Conservation (phyloP, 495 filamentous ascomycete species). For the Podospora australis region DNA sequence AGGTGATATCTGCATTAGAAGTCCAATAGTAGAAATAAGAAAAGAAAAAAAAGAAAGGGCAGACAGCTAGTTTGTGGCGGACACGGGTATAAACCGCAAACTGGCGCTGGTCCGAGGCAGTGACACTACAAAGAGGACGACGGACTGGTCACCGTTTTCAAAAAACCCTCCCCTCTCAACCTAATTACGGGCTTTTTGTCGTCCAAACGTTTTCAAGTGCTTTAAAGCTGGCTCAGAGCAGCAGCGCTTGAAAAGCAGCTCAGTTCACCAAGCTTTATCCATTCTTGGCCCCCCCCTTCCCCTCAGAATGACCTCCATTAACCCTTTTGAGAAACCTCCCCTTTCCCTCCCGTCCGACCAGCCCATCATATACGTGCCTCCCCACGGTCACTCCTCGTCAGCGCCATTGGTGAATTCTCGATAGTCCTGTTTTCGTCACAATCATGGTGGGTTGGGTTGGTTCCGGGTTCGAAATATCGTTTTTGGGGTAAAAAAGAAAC, state of each 20-base stretch:
- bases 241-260: no score
- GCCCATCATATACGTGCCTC: not conserved
- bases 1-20: constrained; percentile 52
- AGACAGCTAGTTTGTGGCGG: constrained; percentile 25
- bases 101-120: constrained; percentile 1
- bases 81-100: constrained; percentile 17
- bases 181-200: no score
- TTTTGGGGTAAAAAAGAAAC: constrained; percentile 23
- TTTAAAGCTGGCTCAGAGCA: not conserved
- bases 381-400: not conserved
- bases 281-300: no score
- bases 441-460: constrained; percentile 19
- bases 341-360: not conserved
- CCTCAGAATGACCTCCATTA: not conserved
- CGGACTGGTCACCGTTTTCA: not conserved
- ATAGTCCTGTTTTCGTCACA: constrained; percentile 19
- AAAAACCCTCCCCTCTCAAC: not conserved
- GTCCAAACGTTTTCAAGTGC: no score
- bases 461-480: constrained; percentile 24
- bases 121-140: constrained; percentile 3
- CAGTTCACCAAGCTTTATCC: no score
- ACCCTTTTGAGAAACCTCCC: not conserved
- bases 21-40: constrained; percentile 46
- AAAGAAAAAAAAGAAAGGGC: constrained; percentile 32
- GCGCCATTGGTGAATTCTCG: not conserved